Evolutionary conservation across 768 basidiomycete genomes (phyloP).

Genomic region (Austroboletus eburneus): DNA sequence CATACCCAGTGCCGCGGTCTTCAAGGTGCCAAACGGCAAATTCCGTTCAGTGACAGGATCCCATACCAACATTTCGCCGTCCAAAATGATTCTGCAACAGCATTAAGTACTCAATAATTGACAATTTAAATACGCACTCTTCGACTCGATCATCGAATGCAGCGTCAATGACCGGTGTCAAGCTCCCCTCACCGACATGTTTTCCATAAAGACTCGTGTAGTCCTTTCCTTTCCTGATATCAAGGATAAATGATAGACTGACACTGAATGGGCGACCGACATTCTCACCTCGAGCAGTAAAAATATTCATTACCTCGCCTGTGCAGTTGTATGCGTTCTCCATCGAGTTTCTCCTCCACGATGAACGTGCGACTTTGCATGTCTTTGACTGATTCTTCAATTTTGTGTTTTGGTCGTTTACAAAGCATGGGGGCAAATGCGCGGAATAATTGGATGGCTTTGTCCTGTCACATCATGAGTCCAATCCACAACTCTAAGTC

Average conservation of each 20-base stretch:
- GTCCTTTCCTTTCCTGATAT: slow-evolving; percentile 90
- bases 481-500: too few species aligned
- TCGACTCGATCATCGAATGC: slow-evolving; percentile 75
- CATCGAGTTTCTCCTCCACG: slow-evolving; percentile 97
- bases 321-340: slow-evolving; percentile 94
- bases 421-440: slow-evolving; percentile 96
- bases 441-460: slow-evolving; percentile 74
- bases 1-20: slow-evolving; percentile 84
- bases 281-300: slow-evolving; percentile 79
- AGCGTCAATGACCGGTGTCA: slow-evolving; percentile 80
- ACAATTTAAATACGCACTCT: slow-evolving; percentile 52
- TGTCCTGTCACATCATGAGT: slow-evolving; percentile 54
- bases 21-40: slow-evolving; percentile 89
- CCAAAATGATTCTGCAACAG: slow-evolving; percentile 73
- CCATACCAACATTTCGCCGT: slow-evolving; percentile 99
- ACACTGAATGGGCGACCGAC: neutral
- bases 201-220: slow-evolving; percentile 91
- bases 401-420: slow-evolving; percentile 75
- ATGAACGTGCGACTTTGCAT: slow-evolving; percentile 80
- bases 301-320: slow-evolving; percentile 88
- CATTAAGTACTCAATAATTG: slow-evolving; percentile 6
- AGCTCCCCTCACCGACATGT: slow-evolving; percentile 73
- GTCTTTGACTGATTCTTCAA: slow-evolving; percentile 79
- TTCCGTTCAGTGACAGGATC: slow-evolving; percentile 87
- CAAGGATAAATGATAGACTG: slow-evolving; percentile 5